A percentile compares a stretch with the other conserved stretches of the same genome.
Evolutionary conservation across 2,329 filamentous ascomycete species (phyloP).

Genomic region (Cladobotryum protrusum): DNA sequence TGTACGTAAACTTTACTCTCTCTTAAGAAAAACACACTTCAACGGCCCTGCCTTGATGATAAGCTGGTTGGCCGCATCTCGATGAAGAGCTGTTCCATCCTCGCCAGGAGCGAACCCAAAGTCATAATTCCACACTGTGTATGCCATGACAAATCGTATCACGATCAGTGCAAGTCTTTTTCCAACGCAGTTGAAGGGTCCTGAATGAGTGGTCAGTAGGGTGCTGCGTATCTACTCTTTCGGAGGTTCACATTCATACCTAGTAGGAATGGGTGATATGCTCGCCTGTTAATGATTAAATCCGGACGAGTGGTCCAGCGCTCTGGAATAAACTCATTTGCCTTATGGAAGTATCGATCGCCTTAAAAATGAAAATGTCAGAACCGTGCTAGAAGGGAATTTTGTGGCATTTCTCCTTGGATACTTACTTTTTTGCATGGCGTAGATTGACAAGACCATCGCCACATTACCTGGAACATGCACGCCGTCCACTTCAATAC

Average conservation of each 20-base stretch:
- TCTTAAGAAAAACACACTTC: neutral
- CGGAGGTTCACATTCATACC: slow-evolving; percentile 3
- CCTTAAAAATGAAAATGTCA: slow-evolving; percentile 22
- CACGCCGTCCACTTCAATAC: slow-evolving; percentile 18
- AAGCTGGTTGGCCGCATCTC: neutral
- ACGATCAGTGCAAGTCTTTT: slow-evolving; percentile 7
- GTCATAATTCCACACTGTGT: slow-evolving; percentile 9
- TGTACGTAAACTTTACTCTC: neutral
- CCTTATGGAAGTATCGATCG: slow-evolving; percentile 9
- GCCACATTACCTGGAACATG: slow-evolving; percentile 21
- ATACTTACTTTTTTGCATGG: no score
- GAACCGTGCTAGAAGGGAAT: no score
- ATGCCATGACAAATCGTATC: slow-evolving; percentile 3
- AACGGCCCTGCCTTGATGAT: slow-evolving; percentile 8
- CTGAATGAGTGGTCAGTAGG: neutral
- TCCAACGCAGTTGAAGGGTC: slow-evolving; percentile 11
- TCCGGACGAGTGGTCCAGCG: slow-evolving; percentile 19
- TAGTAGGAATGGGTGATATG: slow-evolving; percentile 9
- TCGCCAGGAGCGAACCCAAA: slow-evolving; percentile 9
- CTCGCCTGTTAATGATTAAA: slow-evolving; percentile 15
- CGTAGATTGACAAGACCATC: neutral
- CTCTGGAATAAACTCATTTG: slow-evolving; percentile 17
- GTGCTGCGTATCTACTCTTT: neutral
- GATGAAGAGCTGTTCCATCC: slow-evolving; percentile 4
- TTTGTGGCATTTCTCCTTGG: no score